Evolutionary conservation across 208 protist species (phyloP), one percentile per base, ranked within the genome.

Genomic region (Leishmania guyanensis): DNA sequence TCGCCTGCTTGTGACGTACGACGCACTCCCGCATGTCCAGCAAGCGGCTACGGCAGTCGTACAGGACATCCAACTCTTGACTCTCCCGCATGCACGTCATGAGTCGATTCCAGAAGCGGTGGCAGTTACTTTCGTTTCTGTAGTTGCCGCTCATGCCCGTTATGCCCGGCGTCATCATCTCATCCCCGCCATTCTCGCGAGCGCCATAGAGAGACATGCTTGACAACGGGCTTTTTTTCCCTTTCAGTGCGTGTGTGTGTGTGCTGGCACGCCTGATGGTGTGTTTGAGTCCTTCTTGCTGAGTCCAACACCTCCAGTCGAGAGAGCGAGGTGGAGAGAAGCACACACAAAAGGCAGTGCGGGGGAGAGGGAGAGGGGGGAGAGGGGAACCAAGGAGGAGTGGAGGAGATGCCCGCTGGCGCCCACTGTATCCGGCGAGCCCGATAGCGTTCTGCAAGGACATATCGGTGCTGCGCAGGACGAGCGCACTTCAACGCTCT

Each of bases 71-170:
- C 20, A 95, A 80, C 84, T 95, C 92, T 80, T 96, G 91, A 79
- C 92, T 96, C 77, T 97, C 94, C 0, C 94, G 89, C 43, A 97
- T 77, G 73, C 94, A 97, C 5, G 86, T 95, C 91, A 95, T 94
- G 69, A 96, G 82, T 0, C 94, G 90, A 62, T 90, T 86, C 89
- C 91, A 97, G 78, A 96, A 96, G 71, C 94, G 90, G 43, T 93
- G 88, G 80, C 94, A 97, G 85, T 91, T 90, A 75, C 85, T 91
- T 84, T 97, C 94, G 64, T 88, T 89, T 2, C 87, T 69, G 84
- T 93, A 93, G 82, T 88, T 94, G 75, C 83, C 73, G 20, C 88
- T 93, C 80, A 93, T 90, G 58, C 88, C 89, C 43, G 81, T 86
- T 22, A 91, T 78, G 54, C 93, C 92, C 16, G 85, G 83, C 56